phyloP scores from a whole-genome alignment of 352 stramenopile species.

The Phytophthora macrochlamydospora region DNA sequence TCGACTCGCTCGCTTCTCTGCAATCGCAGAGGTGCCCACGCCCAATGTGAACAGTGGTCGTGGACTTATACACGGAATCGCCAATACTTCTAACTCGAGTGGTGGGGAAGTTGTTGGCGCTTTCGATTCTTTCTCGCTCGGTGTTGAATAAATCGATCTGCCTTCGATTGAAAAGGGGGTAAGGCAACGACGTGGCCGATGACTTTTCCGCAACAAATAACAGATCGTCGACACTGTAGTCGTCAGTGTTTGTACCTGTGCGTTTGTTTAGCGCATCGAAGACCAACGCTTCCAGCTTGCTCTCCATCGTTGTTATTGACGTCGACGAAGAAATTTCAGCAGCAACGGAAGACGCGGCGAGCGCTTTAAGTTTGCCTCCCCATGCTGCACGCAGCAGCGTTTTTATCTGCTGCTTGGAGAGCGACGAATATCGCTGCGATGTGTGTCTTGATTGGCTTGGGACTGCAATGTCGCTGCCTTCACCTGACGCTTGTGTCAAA shows the following conservation, averaged over 20 bases:
- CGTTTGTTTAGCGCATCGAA: constrained; percentile 25
- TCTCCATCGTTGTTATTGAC: constrained; percentile 38
- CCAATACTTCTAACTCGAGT: constrained; percentile 23
- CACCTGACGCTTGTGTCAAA: constrained; percentile 11
- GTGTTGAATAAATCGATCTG: constrained; percentile 9
- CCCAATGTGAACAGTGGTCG: constrained; percentile 22
- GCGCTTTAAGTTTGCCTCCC: constrained; percentile 35
- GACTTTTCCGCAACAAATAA: constrained; percentile 19
- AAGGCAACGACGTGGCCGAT: constrained; percentile 32
- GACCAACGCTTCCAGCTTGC: constrained; percentile 42
- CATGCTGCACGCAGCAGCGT: constrained; percentile 44
- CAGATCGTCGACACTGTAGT: constrained; percentile 37
- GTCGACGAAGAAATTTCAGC: constrained; percentile 9
- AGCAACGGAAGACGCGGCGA: constrained; percentile 1
- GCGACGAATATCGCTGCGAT: neutral
- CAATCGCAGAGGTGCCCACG: constrained; percentile 1
- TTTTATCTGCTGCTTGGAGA: constrained; percentile 59
- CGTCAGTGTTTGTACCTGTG: constrained; percentile 9
- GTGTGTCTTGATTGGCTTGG: neutral
- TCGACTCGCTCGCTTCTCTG: constrained; percentile 16
- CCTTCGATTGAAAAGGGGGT: constrained; percentile 13
- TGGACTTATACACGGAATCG: constrained; percentile 22
- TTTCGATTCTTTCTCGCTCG: neutral
- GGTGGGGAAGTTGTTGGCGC: neutral
- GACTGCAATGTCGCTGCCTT: constrained; percentile 7